Base-by-base conservation (phyloP, 2,329 filamentous ascomycete genomes). In the Endoconidiophora polonica region DNA sequence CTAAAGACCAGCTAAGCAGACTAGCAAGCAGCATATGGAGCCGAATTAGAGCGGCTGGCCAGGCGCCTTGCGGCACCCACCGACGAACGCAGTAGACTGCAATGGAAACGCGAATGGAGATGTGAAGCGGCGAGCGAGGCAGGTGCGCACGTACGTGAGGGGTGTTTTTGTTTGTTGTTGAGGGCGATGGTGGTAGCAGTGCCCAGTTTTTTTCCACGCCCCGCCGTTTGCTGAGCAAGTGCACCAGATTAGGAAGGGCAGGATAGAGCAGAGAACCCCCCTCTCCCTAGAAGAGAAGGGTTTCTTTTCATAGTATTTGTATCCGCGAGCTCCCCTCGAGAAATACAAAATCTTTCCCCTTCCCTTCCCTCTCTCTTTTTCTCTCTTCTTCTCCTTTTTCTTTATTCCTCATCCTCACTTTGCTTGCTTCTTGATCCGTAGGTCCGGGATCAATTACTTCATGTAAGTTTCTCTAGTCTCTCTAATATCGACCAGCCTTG, bases 341-440 rank as follows among this genome's bases (percentile, higher is more conserved):
- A 47, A 44, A 50, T 53, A 53, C 41, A 53, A 50, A 53, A 53
- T 44, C 48, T 42, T 48, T 29, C 50, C 48, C 42, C 52, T 54
- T 50, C 48, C 26, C 26, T 46, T 47, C 49, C 42, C 47, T 39
- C 40, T 40, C 24, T 52, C 43, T 41, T 29, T 49, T 44, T 50
- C 44, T 52, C 52, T 50, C 51, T 42, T 55, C 48, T 52, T 48
- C 52, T 44, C 52, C 26, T 43, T 52, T 45, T 55, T 52, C 48
- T 40, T 52, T 46, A 46, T 47, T 48, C 52, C 43, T 56, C 47
- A 46, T 55, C 53, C 52, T 44, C 46, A 38, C 40, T 41, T 48
- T 52, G 24, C 40, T 52, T 54, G 46, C 41, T 48, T 50, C 39
- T 54, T 48, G 44, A 50, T 51, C 45, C 49, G 44, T 18, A 54